Evolutionary conservation across 2,329 filamentous ascomycete genomes (phyloP), one percentile per base, ranked within the genome.

Genomic region (Penicillium verrucosum): DNA sequence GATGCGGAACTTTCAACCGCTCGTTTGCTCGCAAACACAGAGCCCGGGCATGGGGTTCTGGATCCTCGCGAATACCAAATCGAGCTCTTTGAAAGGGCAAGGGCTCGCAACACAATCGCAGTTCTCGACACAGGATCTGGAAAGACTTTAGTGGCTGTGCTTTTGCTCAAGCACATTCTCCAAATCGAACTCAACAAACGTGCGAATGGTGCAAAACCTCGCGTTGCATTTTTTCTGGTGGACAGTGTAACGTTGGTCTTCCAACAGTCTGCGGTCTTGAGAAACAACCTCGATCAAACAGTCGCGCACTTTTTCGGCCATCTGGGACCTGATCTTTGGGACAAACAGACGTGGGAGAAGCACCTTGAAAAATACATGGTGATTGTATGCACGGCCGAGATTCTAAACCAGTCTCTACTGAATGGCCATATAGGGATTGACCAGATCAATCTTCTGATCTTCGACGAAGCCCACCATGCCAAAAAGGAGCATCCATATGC

Each of bases 401-500:
- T 97, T 3, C 80, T 97, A 5, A 82, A 89, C 36, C 85, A 90
- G 60, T 91, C 89, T 64, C 81, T 99, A 2, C 83, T 87, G 61
- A 88, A 89, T 65, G 88, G 89, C 0, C 95, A 91, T 73, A 82
- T 97, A 57, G 82, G 75, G 10, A 96, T 99, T 77, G 78, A 84
- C 18, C 85, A 89, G 64, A 91, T 97, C 72, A 97, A 93, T 67
- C 82, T 99, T 1, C 79, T 99, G 37, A 86, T 97, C 58, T 96
- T 99, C 63, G 94, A 99, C 67, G 94, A 99, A 74, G 94, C 92
- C 6, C 94, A 99, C 67, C 94, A 97, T 68, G 86, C 93, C 0
- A 99, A 99, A 75, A 95, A 93, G 71, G 89, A 92, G 50, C 94
- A 99, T 67, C 83, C 90, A 0, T 99, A 96, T 69, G 90, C 93